These are phyloP conservation scores for Coccomyxa subellipsoidea DNA, from an alignment of 163 green algal species.

Conservation along the genomic window DNA sequence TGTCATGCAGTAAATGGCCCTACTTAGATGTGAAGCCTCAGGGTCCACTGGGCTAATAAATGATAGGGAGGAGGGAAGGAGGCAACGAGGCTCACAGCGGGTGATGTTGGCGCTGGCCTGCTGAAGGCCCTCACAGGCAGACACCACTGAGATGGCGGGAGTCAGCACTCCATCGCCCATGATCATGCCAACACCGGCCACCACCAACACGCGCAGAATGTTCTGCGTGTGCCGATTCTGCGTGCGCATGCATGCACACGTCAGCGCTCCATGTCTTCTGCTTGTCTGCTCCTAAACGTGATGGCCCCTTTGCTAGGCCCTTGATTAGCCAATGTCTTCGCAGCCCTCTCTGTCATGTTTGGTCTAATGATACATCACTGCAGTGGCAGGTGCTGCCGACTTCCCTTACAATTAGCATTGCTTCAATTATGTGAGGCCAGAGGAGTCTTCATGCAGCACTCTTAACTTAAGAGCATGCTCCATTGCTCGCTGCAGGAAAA, in stretches of 20 bases:
- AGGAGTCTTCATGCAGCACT: background rate
- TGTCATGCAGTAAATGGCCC: too few relatives aligned
- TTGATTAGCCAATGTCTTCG: too few relatives aligned
- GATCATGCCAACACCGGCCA: constrained; percentile 51
- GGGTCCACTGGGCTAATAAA: too few relatives aligned
- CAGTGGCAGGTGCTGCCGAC: constrained; percentile 40
- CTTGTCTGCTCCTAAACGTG: too few relatives aligned
- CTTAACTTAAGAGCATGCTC: too few relatives aligned
- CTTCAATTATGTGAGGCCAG: too few relatives aligned
- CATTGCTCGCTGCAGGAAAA: too few relatives aligned
- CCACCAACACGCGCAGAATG: constrained; percentile 41
- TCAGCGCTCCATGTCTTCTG: too few relatives aligned
- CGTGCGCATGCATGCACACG: background rate
- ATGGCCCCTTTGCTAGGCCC: too few relatives aligned
- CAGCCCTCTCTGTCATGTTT: too few relatives aligned
- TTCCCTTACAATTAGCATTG: background rate
- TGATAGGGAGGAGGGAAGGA: background rate
- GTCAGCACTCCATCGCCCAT: constrained; percentile 72
- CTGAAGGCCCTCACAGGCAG: constrained; percentile 55
- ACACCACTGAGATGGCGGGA: constrained; percentile 64
- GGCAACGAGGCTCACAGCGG: background rate
- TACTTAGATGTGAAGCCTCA: too few relatives aligned
- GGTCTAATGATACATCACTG: constrained; percentile 65
- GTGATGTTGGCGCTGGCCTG: background rate
- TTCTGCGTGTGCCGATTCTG: constrained; percentile 23